These are phyloP conservation scores for Manihot esculenta DNA, from an alignment of 441 rosid genomes.

Conservation along the genomic window DNA sequence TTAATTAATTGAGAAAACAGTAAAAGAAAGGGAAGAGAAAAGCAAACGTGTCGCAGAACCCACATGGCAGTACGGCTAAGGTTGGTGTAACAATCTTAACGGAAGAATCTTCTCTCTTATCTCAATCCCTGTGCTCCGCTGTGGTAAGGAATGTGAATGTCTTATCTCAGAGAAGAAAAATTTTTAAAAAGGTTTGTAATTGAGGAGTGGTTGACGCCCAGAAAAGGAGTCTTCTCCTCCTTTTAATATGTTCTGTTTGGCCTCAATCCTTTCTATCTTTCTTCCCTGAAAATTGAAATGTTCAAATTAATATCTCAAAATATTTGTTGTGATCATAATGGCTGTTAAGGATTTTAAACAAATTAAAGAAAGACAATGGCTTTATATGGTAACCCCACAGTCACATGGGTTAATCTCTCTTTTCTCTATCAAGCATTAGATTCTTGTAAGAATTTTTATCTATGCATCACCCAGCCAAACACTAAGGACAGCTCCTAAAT, in stretches of 20 bases:
- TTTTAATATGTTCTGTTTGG: too few species aligned
- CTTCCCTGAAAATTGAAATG: too few species aligned
- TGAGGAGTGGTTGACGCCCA: background rate
- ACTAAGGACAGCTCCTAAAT: background rate
- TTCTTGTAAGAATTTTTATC: background rate
- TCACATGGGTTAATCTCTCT: constrained; percentile 18
- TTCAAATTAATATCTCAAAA: too few species aligned
- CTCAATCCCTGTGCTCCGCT: too few species aligned
- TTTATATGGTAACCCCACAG: constrained; percentile 17
- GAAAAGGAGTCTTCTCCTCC: background rate
- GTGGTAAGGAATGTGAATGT: background rate
- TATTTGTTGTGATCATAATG: background rate
- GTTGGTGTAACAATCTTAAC: constrained; percentile 6
- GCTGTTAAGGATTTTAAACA: background rate
- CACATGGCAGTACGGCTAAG: background rate
- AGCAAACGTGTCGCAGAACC: background rate
- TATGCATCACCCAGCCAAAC: background rate
- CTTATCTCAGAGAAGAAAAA: background rate
- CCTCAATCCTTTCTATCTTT: too few species aligned
- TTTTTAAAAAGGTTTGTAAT: too few species aligned
- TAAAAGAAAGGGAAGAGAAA: too few species aligned
- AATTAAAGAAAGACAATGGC: constrained; percentile 1
- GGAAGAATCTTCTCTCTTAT: constrained; percentile 8
- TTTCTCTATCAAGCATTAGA: background rate
- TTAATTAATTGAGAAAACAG: background rate